Evolutionary conservation across 176 grass and related monocot genomes (phyloP).

Genomic region (Carex parvula): DNA sequence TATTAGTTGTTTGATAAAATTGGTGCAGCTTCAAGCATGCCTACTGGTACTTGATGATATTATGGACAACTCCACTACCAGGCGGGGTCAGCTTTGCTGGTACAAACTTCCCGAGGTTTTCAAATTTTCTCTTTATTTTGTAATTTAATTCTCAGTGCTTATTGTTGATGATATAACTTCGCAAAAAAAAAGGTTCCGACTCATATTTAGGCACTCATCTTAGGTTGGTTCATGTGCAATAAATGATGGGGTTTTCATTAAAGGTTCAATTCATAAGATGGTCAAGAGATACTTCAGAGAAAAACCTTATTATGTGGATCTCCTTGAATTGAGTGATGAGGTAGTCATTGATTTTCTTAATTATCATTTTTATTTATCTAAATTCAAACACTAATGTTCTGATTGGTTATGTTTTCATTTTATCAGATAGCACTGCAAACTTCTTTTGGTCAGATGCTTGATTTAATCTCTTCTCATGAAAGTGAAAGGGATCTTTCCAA

Average conservation of each 20-base stretch:
- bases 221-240: slow-evolving; percentile 86
- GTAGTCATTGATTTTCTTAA: slow-evolving; percentile 30
- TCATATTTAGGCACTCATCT: slow-evolving; percentile 16
- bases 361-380: not conserved
- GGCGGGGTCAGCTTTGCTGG: slow-evolving; percentile 85
- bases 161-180: not conserved
- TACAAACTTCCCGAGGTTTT: slow-evolving; percentile 69
- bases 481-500: slow-evolving; percentile 82
- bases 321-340: slow-evolving; percentile 95
- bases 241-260: slow-evolving; percentile 88
- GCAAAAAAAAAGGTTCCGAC: not conserved
- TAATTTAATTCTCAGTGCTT: slow-evolving; percentile 8
- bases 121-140: not conserved
- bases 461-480: slow-evolving; percentile 89
- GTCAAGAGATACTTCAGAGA: slow-evolving; percentile 64
- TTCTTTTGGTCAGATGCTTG: slow-evolving; percentile 90
- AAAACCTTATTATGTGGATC: slow-evolving; percentile 88
- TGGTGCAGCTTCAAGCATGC: slow-evolving; percentile 85
- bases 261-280: slow-evolving; percentile 71
- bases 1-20: slow-evolving; percentile 9
- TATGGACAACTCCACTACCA: slow-evolving; percentile 86
- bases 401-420: slow-evolving; percentile 22
- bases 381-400: slow-evolving; percentile 5
- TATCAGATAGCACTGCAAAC: slow-evolving; percentile 91
- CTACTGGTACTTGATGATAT: slow-evolving; percentile 99